phyloP scores from a whole-genome alignment of 2,329 filamentous ascomycete genomes.

The Pyrenophora graminea region DNA sequence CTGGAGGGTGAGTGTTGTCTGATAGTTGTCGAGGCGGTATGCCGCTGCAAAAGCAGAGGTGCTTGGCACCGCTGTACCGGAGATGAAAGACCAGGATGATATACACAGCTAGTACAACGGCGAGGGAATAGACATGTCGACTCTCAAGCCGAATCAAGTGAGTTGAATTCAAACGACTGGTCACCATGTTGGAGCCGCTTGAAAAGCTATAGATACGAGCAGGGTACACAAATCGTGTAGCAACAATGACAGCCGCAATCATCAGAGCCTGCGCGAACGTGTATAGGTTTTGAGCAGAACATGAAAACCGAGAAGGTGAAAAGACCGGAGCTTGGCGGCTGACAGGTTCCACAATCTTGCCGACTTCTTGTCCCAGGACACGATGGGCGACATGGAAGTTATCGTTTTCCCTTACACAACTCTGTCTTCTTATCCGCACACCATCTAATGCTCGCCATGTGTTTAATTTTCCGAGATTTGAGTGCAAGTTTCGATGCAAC shows the following conservation, averaged over 20 bases:
- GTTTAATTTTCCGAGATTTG: no score
- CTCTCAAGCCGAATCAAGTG: background rate
- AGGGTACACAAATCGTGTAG: background rate
- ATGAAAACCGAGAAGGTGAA: conserved; percentile 33
- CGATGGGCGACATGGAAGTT: no score
- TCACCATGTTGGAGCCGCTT: no score
- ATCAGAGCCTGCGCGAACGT: background rate
- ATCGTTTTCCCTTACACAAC: no score
- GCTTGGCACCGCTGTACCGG: background rate
- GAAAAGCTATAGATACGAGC: background rate
- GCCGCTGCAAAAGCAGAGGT: background rate
- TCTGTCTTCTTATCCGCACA: no score
- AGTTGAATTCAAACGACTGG: conserved; percentile 9
- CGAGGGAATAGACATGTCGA: conserved; percentile 7
- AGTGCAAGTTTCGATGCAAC: no score
- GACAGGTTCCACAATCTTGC: background rate
- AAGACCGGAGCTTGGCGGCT: background rate
- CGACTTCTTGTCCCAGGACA: background rate
- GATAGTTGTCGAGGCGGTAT: background rate
- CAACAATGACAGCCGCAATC: background rate
- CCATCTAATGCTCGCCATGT: no score
- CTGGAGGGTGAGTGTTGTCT: background rate
- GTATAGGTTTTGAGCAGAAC: background rate
- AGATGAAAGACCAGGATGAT: background rate
- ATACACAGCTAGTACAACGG: background rate